A percentile compares a stretch with the other conserved stretches of the same genome.
Evolutionary conservation across 176 grass and related monocot species (phyloP).

Genomic region (Musa beccarii): DNA sequence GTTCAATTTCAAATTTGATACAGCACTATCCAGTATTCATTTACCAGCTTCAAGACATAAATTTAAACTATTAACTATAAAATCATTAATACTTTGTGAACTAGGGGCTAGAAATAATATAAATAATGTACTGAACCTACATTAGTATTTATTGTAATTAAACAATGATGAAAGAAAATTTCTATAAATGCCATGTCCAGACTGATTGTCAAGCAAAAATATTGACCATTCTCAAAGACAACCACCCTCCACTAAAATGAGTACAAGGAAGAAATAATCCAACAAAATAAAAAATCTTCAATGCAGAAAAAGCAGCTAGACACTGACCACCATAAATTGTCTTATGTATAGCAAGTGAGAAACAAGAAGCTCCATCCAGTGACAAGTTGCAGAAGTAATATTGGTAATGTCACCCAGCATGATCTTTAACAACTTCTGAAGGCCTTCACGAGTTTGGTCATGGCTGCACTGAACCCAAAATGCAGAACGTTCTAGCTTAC

Average conservation of each 20-base stretch:
- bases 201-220: neutral
- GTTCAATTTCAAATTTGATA: neutral
- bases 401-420: constrained; percentile 78
- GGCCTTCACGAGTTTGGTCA: constrained; percentile 70
- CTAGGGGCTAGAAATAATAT: neutral
- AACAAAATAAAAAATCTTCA: neutral
- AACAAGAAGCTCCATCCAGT: constrained; percentile 90
- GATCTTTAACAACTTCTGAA: constrained; percentile 92
- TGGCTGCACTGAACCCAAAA: constrained; percentile 94
- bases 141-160: neutral
- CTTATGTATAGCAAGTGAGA: constrained; percentile 93
- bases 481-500: constrained; percentile 65
- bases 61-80: neutral
- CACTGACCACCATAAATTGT: constrained; percentile 63
- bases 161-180: neutral
- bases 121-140: too few relatives aligned
- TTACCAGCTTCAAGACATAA: neutral
- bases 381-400: constrained; percentile 52
- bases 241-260: neutral
- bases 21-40: neutral
- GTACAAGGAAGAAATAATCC: neutral
- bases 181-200: neutral
- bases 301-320: neutral
- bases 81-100: neutral
- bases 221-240: neutral